Conservation (phyloP, 345 rosid species). For the Pistacia vera region DNA sequence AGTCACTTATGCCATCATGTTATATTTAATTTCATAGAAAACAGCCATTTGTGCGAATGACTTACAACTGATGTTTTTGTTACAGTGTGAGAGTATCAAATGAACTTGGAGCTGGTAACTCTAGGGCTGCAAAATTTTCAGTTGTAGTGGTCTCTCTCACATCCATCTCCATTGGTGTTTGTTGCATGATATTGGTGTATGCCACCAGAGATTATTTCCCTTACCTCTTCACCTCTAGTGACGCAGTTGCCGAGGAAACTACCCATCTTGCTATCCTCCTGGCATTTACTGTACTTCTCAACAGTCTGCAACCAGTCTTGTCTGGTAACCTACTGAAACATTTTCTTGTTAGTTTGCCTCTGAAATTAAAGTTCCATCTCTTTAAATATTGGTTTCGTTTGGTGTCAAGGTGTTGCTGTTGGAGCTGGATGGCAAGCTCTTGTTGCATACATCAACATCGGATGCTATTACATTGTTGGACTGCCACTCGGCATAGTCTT, state of each 20-base stretch:
- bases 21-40: background rate
- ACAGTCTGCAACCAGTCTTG: constrained; percentile 89
- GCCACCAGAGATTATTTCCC: constrained; percentile 73
- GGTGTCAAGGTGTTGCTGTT: constrained; percentile 76
- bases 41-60: background rate
- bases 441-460: constrained; percentile 85
- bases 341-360: background rate
- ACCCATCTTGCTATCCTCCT: constrained; percentile 68
- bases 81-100: constrained; percentile 89
- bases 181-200: constrained; percentile 59
- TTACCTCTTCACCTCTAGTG: constrained; percentile 72
- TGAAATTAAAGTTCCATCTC: background rate
- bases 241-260: constrained; percentile 77
- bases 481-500: constrained; percentile 83
- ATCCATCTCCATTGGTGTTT: constrained; percentile 59
- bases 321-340: constrained; percentile 53
- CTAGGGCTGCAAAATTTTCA: constrained; percentile 59
- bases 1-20: background rate
- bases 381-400: background rate
- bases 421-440: constrained; percentile 97
- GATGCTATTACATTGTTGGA: constrained; percentile 80
- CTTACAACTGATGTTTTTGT: constrained; percentile 7
- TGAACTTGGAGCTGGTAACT: constrained; percentile 84
- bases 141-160: constrained; percentile 80
- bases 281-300: constrained; percentile 71